phyloP scores from a whole-genome alignment of 148 eudicot genomes.

The Rhododendron molle region DNA sequence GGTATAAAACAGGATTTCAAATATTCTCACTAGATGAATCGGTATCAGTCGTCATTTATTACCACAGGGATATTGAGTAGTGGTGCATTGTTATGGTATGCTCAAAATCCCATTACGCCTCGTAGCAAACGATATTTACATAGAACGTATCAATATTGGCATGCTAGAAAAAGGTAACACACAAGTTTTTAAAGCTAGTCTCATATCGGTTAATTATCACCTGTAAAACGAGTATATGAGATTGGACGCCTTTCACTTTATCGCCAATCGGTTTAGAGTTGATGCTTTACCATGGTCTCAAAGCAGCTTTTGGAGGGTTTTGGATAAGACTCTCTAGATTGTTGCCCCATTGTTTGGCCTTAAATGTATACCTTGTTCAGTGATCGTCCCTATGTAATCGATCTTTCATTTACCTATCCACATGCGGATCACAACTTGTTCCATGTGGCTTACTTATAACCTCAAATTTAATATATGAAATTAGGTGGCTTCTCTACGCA shows the following conservation, averaged over 20 bases:
- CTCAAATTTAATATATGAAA: background rate
- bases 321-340: background rate
- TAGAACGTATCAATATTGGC: background rate
- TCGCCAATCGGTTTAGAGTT: background rate
- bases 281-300: background rate
- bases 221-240: background rate
- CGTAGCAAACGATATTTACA: background rate
- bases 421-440: background rate
- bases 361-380: background rate
- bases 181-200: background rate
- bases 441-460: background rate
- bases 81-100: background rate
- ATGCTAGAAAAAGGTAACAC: background rate
- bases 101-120: background rate
- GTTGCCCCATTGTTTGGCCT: background rate
- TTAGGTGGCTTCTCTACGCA: background rate
- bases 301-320: background rate
- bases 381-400: background rate
- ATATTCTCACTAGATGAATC: background rate
- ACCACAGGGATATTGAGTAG: background rate
- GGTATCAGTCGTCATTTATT: background rate
- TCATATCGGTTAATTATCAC: background rate
- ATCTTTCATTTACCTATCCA: background rate
- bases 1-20: background rate
- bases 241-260: background rate